Percentiles rank a stretch among this genome's conserved stretches.
These are phyloP conservation scores for Cryphonectria japonica DNA, from an alignment of 2,329 filamentous ascomycete species.

Conservation along the genomic window DNA sequence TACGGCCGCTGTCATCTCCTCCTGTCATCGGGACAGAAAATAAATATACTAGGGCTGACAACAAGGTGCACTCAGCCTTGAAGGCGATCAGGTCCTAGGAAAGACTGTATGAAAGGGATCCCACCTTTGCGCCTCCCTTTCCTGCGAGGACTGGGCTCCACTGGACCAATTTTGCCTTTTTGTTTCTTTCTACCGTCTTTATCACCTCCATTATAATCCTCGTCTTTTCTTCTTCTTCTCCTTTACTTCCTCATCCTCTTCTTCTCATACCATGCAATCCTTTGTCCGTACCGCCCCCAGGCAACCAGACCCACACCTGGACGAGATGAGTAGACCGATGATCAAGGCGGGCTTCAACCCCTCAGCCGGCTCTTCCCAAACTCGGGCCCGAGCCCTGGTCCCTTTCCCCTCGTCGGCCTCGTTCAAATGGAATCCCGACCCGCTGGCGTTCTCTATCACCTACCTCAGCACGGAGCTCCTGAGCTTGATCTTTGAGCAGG, in stretches of 20 bases:
- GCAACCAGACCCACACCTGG: too few relatives aligned
- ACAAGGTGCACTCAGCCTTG: background rate
- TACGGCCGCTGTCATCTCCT: background rate
- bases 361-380: too few relatives aligned
- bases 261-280: too few relatives aligned
- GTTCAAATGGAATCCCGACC: too few relatives aligned
- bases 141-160: too few relatives aligned
- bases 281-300: too few relatives aligned
- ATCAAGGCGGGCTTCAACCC: too few relatives aligned
- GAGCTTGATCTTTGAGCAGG: slow-evolving; percentile 38
- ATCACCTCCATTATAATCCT: too few relatives aligned
- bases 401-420: too few relatives aligned
- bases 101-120: background rate
- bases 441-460: slow-evolving; percentile 34
- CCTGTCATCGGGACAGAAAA: background rate
- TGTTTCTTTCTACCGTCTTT: slow-evolving; percentile 17
- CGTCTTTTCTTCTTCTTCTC: background rate
- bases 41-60: background rate
- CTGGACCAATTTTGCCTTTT: slow-evolving; percentile 14
- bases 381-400: too few relatives aligned
- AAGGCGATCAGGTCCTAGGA: background rate
- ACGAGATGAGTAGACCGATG: too few relatives aligned
- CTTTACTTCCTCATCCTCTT: background rate
- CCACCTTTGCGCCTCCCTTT: background rate
- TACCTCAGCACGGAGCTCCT: slow-evolving; percentile 49